phyloP scores from a whole-genome alignment of 805 yeast genomes.

The Komagataella phaffii region DNA sequence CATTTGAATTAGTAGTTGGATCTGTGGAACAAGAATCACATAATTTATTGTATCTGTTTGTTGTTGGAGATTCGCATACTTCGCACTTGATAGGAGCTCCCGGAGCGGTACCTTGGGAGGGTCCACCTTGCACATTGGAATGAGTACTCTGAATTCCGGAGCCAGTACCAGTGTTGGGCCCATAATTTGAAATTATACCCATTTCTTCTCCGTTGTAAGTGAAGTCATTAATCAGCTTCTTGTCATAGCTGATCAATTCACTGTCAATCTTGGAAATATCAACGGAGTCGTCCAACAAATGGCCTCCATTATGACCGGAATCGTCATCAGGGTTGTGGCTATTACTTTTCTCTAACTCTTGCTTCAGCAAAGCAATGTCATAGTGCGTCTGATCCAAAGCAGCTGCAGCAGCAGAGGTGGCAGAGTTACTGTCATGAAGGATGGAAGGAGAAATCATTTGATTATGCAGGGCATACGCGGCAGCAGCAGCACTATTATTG shows the following conservation, averaged over 20 bases:
- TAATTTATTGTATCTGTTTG: not conserved
- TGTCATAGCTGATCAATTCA: slow-evolving; percentile 1
- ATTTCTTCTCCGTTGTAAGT: not conserved
- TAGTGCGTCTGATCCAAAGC: not conserved
- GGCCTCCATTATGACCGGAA: not conserved
- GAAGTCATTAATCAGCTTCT: not conserved
- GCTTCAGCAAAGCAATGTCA: not conserved
- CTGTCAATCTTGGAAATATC: slow-evolving; percentile 1
- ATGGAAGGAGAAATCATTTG: not conserved
- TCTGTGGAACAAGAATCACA: not conserved
- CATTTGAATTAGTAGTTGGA: not conserved
- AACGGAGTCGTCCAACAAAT: not conserved
- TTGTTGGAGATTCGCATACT: not conserved
- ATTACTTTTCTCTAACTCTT: not conserved
- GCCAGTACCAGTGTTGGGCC: not conserved
- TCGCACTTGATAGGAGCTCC: not conserved
- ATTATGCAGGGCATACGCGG: not conserved
- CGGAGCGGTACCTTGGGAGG: not conserved
- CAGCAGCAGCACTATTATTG: not conserved
- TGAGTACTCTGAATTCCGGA: not conserved
- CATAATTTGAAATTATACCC: not conserved
- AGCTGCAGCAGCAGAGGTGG: not conserved
- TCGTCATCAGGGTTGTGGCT: not conserved
- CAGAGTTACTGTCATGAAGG: not conserved
- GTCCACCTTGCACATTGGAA: not conserved